Evolutionary conservation across 108 stramenopile species (phyloP).

Genomic region (Aurantiochytrium sp.): DNA sequence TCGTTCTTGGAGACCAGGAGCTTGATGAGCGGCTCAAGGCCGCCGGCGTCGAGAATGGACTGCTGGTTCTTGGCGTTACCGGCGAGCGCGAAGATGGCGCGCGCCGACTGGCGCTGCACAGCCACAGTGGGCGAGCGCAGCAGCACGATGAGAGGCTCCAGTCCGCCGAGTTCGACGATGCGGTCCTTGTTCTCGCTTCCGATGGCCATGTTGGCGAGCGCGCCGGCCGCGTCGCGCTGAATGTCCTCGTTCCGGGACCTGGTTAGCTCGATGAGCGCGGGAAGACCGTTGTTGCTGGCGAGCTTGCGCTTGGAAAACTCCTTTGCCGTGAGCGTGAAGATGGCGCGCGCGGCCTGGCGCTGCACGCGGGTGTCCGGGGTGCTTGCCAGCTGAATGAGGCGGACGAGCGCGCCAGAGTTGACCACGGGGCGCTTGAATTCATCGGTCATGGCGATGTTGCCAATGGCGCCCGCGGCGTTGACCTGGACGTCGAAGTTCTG

Average conservation of each 20-base stretch:
- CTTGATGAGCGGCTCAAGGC: neutral
- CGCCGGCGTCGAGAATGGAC: neutral
- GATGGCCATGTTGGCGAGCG: conserved; percentile 20
- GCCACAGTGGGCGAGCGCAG: neutral
- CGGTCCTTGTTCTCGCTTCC: neutral
- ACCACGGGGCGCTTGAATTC: neutral
- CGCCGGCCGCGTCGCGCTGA: conserved; percentile 18
- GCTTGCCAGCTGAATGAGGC: neutral
- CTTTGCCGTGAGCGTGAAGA: conserved; percentile 25
- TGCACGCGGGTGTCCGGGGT: neutral
- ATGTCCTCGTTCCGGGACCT: neutral
- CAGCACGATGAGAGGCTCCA: neutral
- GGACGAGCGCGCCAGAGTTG: neutral
- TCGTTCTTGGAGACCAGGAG: neutral
- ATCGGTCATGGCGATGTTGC: conserved; percentile 29
- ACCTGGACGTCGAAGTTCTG: neutral
- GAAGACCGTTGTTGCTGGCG: neutral
- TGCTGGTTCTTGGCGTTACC: neutral
- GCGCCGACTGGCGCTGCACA: conserved; percentile 4
- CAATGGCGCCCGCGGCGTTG: conserved; percentile 9
- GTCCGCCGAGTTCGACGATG: neutral
- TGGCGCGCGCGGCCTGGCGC: conserved; percentile 20
- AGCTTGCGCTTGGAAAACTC: conserved; percentile 16
- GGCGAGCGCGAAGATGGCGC: conserved; percentile 4
- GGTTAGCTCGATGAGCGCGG: neutral